Base-by-base conservation (phyloP, 495 filamentous ascomycete species). In the Penicillium odoratum region DNA sequence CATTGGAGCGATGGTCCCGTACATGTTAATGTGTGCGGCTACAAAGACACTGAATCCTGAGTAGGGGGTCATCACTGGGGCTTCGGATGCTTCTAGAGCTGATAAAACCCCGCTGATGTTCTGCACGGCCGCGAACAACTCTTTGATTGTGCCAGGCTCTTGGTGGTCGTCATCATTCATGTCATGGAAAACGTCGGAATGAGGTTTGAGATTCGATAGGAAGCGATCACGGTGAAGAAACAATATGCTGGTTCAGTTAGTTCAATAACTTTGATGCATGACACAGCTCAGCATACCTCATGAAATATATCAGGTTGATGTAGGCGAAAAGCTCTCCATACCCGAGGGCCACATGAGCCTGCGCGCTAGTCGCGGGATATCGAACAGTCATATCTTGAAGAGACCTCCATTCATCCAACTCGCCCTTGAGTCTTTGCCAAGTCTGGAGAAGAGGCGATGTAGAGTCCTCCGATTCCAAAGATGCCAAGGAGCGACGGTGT, bases 11-110 rank as follows among this genome's bases (percentile, higher is more conserved):
- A 78, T 68, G 0, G 75, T 74, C 13, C 74, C 75, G 61, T 78
- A 77, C 75, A 78, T 78, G 50, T 78, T 78, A 54, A 78, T 73
- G 42, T 78, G 75, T 7, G 71, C 75, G 6, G 74, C 71, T 6
- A 78, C 75, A 43, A 78, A 78, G 34, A 77, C 71, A 34, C 75
- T 78, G 55, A 77, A 78, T 9, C 75, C 75, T 3, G 74, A 72
- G 48, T 78, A 78, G 7, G 75, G 74, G 2, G 74, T 75, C 56
- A 78, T 77, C 2, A 78, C 70, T 0, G 74, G 63, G 7, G 75
- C 69, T 18, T 63, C 62, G 1, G 71, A 76, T 46, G 67, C 64
- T 33, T 75, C 72, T 5, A 78, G 61, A 0, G 71, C 73, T 4
- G 69, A 62, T 6, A 78, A 38, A 3, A 78, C 69, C 1, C 66